Evolutionary conservation across 192 early-diverging fungal species (phyloP).

Genomic region (Entomortierella lignicola): DNA sequence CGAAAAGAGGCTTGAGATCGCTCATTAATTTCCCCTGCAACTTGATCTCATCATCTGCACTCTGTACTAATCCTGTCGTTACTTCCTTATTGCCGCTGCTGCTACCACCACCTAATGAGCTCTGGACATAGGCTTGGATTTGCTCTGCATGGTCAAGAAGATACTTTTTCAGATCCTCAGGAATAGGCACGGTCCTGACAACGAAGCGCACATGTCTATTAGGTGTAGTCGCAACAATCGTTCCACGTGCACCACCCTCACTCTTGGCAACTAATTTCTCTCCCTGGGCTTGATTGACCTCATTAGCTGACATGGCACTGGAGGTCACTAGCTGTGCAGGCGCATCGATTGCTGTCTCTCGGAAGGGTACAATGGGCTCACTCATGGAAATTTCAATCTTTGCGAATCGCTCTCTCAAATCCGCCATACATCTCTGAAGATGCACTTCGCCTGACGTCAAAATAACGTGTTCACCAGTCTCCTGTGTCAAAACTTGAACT

Average conservation of each 20-base stretch:
- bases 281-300: conserved; percentile 40
- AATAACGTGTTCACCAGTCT: conserved; percentile 97
- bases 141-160: conserved; percentile 62
- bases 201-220: conserved; percentile 71
- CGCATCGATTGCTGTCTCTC: conserved; percentile 85
- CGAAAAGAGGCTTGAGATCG: conserved; percentile 38
- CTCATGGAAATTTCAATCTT: conserved; percentile 94
- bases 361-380: conserved; percentile 95
- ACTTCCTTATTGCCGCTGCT: too few species aligned
- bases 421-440: conserved; percentile 87
- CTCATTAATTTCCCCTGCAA: conserved; percentile 24
- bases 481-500: conserved; percentile 91
- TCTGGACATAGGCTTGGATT: conserved; percentile 55
- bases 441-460: conserved; percentile 97
- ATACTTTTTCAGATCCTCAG: conserved; percentile 68
- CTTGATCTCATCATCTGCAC: conserved; percentile 12
- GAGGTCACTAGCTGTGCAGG: conserved; percentile 37
- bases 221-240: conserved; percentile 66
- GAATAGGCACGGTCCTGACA: conserved; percentile 78
- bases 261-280: conserved; percentile 58
- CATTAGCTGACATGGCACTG: conserved; percentile 36
- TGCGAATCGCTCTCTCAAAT: conserved; percentile 94
- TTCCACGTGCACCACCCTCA: conserved; percentile 67
- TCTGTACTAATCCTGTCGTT: too few species aligned
- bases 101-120: conserved; percentile 6